Percentiles rank a stretch among this genome's conserved stretches.
Conservation (phyloP, 2,329 filamentous ascomycete species). For the Ascochyta lentis region DNA sequence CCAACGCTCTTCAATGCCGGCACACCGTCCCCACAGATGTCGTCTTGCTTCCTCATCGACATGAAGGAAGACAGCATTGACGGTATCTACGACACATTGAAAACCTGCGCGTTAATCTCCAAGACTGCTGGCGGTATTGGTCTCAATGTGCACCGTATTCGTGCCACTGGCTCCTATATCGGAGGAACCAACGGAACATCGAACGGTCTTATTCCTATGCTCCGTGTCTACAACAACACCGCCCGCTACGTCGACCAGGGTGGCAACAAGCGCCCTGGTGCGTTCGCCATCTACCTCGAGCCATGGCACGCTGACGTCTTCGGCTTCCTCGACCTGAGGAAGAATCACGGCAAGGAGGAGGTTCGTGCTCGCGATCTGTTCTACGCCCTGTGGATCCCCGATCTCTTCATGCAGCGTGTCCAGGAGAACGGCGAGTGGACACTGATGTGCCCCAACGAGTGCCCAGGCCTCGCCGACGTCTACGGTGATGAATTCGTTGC, state of each 20-base stretch:
- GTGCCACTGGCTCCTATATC: constrained; percentile 97
- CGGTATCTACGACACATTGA: constrained; percentile 98
- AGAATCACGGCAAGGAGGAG: constrained; percentile 99
- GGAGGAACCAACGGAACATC: constrained; percentile 97
- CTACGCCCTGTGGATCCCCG: constrained; percentile 97
- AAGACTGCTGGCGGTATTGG: constrained; percentile 99
- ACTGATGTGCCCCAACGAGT: constrained; percentile 97
- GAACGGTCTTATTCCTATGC: constrained; percentile 96
- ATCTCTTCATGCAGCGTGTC: constrained; percentile 99
- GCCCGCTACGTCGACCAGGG: constrained; percentile 98
- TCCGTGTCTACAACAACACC: constrained; percentile 99
- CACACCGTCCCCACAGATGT: constrained; percentile 91
- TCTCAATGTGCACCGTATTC: constrained; percentile 94
- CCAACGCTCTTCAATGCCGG: constrained; percentile 98
- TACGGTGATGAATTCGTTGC: constrained; percentile 98
- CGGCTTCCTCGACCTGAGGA: constrained; percentile 94
- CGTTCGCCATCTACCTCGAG: constrained; percentile 98
- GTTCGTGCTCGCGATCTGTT: constrained; percentile 96
- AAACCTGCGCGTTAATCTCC: constrained; percentile 99
- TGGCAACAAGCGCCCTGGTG: constrained; percentile 98
- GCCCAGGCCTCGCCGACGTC: constrained; percentile 90
- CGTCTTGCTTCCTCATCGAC: constrained; percentile 98
- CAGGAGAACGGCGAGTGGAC: constrained; percentile 98
- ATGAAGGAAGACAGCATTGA: constrained; percentile 99
- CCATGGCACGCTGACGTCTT: constrained; percentile 99